These are phyloP conservation scores for Calonectria pseudoreteaudii DNA, from an alignment of 2,329 filamentous ascomycete species.

Conservation along the genomic window DNA sequence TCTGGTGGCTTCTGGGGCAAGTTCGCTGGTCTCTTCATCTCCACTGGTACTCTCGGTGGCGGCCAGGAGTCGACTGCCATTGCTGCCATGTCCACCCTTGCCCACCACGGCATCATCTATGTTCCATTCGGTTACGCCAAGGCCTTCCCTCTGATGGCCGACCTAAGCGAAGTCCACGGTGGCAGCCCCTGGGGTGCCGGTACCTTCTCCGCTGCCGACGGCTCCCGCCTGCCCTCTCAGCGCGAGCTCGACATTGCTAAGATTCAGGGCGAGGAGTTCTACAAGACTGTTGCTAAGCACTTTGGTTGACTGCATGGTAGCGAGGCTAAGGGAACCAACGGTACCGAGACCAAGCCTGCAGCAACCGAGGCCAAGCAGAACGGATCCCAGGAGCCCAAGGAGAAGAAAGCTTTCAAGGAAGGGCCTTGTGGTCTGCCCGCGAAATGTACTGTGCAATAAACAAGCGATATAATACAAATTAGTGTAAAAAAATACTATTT, in stretches of 20 bases:
- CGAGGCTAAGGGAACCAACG: slow-evolving; percentile 44
- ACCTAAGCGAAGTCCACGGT: slow-evolving; percentile 84
- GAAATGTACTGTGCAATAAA: slow-evolving; percentile 77
- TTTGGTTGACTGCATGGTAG: slow-evolving; percentile 83
- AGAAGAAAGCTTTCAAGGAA: slow-evolving; percentile 63
- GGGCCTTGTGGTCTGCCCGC: slow-evolving; percentile 82
- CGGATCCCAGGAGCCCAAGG: slow-evolving; percentile 37
- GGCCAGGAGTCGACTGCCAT: slow-evolving; percentile 93
- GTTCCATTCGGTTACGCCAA: slow-evolving; percentile 95
- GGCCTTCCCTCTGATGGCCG: slow-evolving; percentile 75
- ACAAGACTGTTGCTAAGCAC: slow-evolving; percentile 77
- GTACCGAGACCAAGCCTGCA: slow-evolving; percentile 25
- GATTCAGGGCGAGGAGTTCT: slow-evolving; percentile 89
- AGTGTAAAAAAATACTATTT: slow-evolving; percentile 31
- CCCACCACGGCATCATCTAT: slow-evolving; percentile 95
- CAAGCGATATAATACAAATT: slow-evolving; percentile 30
- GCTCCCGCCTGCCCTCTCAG: slow-evolving; percentile 81
- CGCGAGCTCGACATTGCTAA: slow-evolving; percentile 84
- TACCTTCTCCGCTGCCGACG: slow-evolving; percentile 84
- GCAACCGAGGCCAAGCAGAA: slow-evolving; percentile 31
- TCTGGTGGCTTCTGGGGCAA: slow-evolving; percentile 85
- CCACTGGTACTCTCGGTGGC: slow-evolving; percentile 85
- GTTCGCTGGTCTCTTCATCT: slow-evolving; percentile 91
- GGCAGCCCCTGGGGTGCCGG: slow-evolving; percentile 94
- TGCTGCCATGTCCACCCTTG: slow-evolving; percentile 83